A percentile compares a stretch with the other conserved stretches of the same genome.
These are phyloP conservation scores for Trypanosoma caninum DNA, from an alignment of 208 protist species.

Conservation along the genomic window DNA sequence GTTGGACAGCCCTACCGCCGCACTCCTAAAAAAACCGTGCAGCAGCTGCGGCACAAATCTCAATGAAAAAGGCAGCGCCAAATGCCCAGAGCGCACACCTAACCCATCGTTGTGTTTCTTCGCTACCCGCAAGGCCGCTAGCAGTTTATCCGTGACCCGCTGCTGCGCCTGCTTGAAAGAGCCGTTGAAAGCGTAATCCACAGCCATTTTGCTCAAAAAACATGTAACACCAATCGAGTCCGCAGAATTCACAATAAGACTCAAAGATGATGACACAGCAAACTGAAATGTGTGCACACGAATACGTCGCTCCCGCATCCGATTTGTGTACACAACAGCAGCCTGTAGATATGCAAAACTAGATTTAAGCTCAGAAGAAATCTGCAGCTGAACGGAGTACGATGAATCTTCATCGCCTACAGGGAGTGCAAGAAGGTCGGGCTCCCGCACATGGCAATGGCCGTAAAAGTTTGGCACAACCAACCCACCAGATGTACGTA, in stretches of 20 bases:
- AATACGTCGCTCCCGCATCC: slow-evolving; percentile 73
- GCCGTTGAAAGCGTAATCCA: slow-evolving; percentile 50
- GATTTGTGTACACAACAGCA: slow-evolving; percentile 76
- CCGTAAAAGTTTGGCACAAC: slow-evolving; percentile 91
- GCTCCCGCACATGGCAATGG: slow-evolving; percentile 94
- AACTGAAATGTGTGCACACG: slow-evolving; percentile 84
- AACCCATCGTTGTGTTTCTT: slow-evolving; percentile 47
- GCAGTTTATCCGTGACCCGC: slow-evolving; percentile 49
- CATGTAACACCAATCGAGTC: slow-evolving; percentile 59
- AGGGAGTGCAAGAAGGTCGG: slow-evolving; percentile 95
- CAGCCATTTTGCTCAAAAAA: slow-evolving; percentile 71
- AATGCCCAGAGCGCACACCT: slow-evolving; percentile 41
- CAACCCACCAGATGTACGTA: slow-evolving; percentile 88
- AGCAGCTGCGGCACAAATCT: slow-evolving; percentile 78
- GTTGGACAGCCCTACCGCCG: slow-evolving; percentile 45
- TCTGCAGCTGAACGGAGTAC: slow-evolving; percentile 75
- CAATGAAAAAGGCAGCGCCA: slow-evolving; percentile 70
- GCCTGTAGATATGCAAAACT: slow-evolving; percentile 83
- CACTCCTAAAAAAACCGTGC: slow-evolving; percentile 65
- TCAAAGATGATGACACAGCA: slow-evolving; percentile 36
- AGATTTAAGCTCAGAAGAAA: slow-evolving; percentile 46
- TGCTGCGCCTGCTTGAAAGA: slow-evolving; percentile 66
- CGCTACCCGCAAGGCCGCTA: slow-evolving; percentile 36
- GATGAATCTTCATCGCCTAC: slow-evolving; percentile 90
- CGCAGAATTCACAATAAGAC: slow-evolving; percentile 66